Conservation (phyloP, 257 asterid species). For the Scutellaria barbata region DNA sequence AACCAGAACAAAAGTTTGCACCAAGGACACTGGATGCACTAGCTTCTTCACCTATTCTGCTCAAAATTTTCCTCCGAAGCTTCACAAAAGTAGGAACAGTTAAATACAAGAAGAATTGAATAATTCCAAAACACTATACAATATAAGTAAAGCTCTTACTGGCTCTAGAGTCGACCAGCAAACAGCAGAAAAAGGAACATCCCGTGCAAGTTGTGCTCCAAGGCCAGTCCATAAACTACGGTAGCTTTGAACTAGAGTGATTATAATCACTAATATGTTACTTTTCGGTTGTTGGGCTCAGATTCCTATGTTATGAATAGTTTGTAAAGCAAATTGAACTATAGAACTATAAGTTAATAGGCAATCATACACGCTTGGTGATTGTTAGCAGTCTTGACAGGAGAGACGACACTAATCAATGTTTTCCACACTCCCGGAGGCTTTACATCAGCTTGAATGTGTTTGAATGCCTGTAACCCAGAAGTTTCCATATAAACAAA, state of each 20-base stretch:
- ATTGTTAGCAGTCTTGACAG: conserved; percentile 50
- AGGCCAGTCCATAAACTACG: conserved; percentile 86
- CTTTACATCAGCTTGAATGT: conserved; percentile 54
- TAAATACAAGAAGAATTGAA: neutral
- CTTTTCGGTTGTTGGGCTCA: neutral
- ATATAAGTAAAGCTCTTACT: conserved; percentile 45
- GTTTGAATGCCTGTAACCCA: conserved; percentile 66
- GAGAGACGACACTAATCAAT: conserved; percentile 59
- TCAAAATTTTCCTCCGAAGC: conserved; percentile 70
- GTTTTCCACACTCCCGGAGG: conserved; percentile 90
- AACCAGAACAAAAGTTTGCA: conserved; percentile 79
- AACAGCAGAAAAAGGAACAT: conserved; percentile 92
- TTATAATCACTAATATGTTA: neutral
- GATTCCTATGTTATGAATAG: neutral
- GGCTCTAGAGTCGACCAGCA: conserved; percentile 95
- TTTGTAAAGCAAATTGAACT: neutral
- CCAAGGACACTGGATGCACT: conserved; percentile 56
- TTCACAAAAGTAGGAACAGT: conserved; percentile 42
- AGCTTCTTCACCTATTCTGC: conserved; percentile 55
- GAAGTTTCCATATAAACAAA: neutral
- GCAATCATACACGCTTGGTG: conserved; percentile 56
- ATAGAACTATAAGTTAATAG: neutral
- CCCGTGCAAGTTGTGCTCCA: conserved; percentile 93
- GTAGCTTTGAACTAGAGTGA: conserved; percentile 57
- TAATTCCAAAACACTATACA: neutral